phyloP scores from a whole-genome alignment of 2,329 filamentous ascomycete species.

The Epichloe gansuensis region DNA sequence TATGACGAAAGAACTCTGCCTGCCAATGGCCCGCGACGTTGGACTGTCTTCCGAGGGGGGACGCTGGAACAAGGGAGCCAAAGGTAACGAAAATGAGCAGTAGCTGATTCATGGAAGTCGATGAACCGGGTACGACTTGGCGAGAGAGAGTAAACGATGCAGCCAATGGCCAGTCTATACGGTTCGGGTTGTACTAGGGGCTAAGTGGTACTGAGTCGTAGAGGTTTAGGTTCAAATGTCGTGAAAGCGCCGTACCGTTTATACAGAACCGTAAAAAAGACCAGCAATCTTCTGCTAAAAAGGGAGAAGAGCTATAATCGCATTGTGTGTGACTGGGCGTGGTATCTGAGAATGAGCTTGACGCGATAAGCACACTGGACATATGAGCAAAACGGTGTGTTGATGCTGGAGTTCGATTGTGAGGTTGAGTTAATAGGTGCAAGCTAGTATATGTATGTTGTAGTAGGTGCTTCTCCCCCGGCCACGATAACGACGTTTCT shows the following conservation, averaged over 20 bases:
- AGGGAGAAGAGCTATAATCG: not conserved
- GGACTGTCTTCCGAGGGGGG: conserved; percentile 8
- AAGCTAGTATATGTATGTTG: not conserved
- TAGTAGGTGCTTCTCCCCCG: not conserved
- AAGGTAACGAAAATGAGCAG: conserved; percentile 12
- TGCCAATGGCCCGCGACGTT: conserved; percentile 13
- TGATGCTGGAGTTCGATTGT: not conserved
- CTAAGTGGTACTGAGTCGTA: not conserved
- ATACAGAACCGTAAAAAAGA: not conserved
- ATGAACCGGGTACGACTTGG: not conserved
- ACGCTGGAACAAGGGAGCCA: conserved; percentile 10
- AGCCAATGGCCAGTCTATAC: not conserved
- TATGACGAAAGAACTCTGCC: conserved; percentile 15
- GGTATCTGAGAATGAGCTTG: not conserved
- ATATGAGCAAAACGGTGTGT: not conserved
- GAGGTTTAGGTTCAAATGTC: not conserved
- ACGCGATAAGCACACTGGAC: not conserved
- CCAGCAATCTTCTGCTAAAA: not conserved
- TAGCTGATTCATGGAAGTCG: conserved; percentile 11
- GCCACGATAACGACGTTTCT: not conserved
- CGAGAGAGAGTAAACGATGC: not conserved
- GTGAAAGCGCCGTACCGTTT: not conserved
- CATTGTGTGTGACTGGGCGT: not conserved
- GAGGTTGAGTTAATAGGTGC: not conserved
- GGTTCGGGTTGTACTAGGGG: not conserved